Percentiles rank a stretch among this genome's conserved stretches.
These are phyloP conservation scores for Magnolia kwangsiensis DNA, from an alignment of 164 flowering plant genomes.

Conservation along the genomic window DNA sequence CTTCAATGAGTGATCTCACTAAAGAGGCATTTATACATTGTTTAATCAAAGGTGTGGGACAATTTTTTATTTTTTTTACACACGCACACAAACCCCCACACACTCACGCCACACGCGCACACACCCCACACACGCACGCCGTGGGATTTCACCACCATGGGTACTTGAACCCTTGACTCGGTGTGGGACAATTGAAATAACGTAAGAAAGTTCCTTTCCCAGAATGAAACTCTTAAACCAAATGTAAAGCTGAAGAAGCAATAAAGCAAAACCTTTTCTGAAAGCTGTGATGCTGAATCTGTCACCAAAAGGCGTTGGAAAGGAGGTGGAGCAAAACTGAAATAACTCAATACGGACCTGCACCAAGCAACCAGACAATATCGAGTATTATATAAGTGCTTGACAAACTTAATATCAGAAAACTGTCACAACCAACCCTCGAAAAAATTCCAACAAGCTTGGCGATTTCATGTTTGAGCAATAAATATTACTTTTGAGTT, in stretches of 20 bases:
- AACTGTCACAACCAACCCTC: not conserved
- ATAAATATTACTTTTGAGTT: not conserved
- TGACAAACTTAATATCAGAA: not conserved
- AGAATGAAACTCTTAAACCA: too few species aligned
- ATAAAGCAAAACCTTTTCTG: slow-evolving; percentile 24
- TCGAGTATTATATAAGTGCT: not conserved
- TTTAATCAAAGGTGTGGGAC: too few species aligned
- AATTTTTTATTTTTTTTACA: too few species aligned
- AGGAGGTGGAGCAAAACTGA: slow-evolving; percentile 72
- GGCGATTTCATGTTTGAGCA: not conserved
- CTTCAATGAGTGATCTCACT: too few species aligned
- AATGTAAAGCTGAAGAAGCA: not conserved
- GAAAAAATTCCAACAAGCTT: not conserved
- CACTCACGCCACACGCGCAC: too few species aligned
- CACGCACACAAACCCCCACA: too few species aligned
- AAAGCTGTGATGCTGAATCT: slow-evolving; percentile 11
- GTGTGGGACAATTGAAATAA: too few species aligned
- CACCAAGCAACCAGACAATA: slow-evolving; percentile 14
- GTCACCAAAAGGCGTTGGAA: slow-evolving; percentile 45
- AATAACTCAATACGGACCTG: slow-evolving; percentile 64
- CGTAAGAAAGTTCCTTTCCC: too few species aligned
- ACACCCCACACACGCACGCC: too few species aligned
- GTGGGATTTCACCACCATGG: too few species aligned
- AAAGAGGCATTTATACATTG: too few species aligned
- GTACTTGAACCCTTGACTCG: too few species aligned